Evolutionary conservation across 345 rosid genomes (phyloP), one percentile per base, ranked within the genome.

Genomic region (Eucalyptus pumila): DNA sequence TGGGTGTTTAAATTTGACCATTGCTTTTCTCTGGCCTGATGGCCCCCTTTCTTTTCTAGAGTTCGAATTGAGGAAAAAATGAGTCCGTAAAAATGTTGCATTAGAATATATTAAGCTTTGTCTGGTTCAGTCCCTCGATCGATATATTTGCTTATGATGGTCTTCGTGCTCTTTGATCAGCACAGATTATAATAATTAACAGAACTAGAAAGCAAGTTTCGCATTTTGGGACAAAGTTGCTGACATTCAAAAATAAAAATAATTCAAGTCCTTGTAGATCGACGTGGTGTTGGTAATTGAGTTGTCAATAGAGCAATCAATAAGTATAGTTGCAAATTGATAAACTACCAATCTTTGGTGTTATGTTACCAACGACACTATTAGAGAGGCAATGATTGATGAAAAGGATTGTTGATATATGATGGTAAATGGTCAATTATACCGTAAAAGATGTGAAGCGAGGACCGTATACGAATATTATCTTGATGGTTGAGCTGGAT

Each of bases 331-430:
- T 8, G 21, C 40, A 14, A n/a, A 14, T n/a, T 9, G 37, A 30
- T 14, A n/a, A n/a, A 15, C 11, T 2, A n/a, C 17, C 72, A 0
- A 30, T 67, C 76, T 48, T 1, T 49, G 11, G 11, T 15, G 17
- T 67, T 32, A n/a, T 67, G 40, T n/a, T 15, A 14, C 40, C 40
- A 32, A 2, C 5, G 8, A 30, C 32, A n/a, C 6, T 62, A 2
- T 7, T 1, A 8, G 0, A 30, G 0, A 4, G 15, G 72, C 4
- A 10, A 30, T 14, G 34, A n/a, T n/a, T 15, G 19, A 62, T 5
- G 34, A 30, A 60, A 4, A 6, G 4, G 17, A 16, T 13, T 14
- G 4, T 14, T 9, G 37, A n/a, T 9, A 14, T 65, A n/a, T 8
- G 19, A 65, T n/a, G 16, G 5, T 2, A 8, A 65, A 15, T n/a